Conservation (phyloP, 2,329 filamentous ascomycete species). For the Botrytis fragariae region DNA sequence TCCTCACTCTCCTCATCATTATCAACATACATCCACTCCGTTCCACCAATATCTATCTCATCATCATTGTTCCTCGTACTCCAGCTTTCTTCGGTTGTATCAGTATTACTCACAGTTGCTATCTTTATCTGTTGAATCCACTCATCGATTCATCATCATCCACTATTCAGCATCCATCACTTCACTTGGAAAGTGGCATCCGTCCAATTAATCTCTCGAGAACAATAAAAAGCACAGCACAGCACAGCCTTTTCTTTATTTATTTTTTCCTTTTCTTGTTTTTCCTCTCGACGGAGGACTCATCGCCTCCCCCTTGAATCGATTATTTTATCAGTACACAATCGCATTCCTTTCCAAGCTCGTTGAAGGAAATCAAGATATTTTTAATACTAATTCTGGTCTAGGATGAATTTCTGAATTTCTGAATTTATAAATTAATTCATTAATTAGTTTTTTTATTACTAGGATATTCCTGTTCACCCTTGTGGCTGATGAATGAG, state of each 20-base stretch:
- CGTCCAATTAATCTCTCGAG: background rate
- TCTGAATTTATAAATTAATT: background rate
- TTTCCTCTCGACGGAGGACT: background rate
- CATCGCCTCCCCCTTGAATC: background rate
- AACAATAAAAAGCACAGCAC: background rate
- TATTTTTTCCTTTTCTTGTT: background rate
- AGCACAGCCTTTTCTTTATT: background rate
- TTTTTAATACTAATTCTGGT: conserved; percentile 8
- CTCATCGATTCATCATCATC: background rate
- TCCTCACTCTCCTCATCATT: background rate
- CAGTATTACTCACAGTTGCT: background rate
- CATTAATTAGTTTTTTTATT: background rate
- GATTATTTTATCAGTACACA: background rate
- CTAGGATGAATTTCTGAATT: background rate
- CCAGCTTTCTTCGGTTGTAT: background rate
- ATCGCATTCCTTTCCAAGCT: background rate
- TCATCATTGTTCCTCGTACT: background rate
- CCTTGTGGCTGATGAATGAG: conserved; percentile 17
- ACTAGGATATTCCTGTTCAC: conserved; percentile 3
- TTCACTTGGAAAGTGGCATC: background rate
- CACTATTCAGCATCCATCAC: background rate
- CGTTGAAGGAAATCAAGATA: background rate
- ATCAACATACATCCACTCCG: background rate
- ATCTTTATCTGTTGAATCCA: background rate
- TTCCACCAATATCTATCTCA: background rate